These are phyloP conservation scores for Suhomyces pyralidae DNA, from an alignment of 805 yeast species.

Conservation along the genomic window DNA sequence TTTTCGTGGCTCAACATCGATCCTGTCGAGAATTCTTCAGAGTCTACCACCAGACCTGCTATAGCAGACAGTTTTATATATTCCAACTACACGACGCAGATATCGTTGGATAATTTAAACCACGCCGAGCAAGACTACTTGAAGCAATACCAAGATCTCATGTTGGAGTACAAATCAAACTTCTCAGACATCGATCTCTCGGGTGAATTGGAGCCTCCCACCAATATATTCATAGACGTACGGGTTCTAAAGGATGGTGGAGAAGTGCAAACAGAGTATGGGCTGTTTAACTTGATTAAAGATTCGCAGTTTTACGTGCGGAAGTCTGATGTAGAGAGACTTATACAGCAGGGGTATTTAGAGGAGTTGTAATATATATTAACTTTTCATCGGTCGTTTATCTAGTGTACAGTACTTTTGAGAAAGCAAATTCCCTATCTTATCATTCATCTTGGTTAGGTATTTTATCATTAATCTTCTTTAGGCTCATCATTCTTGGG, in stretches of 20 bases:
- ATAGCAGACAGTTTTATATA: constrained; percentile 10
- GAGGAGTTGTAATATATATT: constrained; percentile 54
- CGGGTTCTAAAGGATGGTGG: constrained; percentile 93
- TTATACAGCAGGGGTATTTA: constrained; percentile 90
- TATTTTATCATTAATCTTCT: not conserved
- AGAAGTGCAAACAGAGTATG: constrained; percentile 95
- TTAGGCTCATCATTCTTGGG: not conserved
- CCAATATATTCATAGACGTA: constrained; percentile 88
- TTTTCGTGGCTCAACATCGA: constrained; percentile 71
- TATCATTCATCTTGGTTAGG: not conserved
- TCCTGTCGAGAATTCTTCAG: constrained; percentile 25
- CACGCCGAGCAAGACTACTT: constrained; percentile 79
- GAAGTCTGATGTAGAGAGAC: constrained; percentile 88
- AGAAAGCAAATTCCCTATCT: not conserved
- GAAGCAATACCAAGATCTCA: constrained; percentile 63
- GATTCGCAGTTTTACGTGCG: constrained; percentile 94
- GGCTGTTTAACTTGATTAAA: constrained; percentile 87
- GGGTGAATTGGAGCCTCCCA: constrained; percentile 89
- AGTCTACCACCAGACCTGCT: not conserved
- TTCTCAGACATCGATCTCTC: constrained; percentile 82
- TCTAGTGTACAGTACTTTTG: not conserved
- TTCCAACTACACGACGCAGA: constrained; percentile 22
- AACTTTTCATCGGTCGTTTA: not conserved
- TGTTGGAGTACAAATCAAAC: constrained; percentile 73
- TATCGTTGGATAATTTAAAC: constrained; percentile 52